A percentile compares a stretch with the other conserved stretches of the same genome.
phyloP scores from a whole-genome alignment of 257 asterid species.

The Przewalskia tangutica region DNA sequence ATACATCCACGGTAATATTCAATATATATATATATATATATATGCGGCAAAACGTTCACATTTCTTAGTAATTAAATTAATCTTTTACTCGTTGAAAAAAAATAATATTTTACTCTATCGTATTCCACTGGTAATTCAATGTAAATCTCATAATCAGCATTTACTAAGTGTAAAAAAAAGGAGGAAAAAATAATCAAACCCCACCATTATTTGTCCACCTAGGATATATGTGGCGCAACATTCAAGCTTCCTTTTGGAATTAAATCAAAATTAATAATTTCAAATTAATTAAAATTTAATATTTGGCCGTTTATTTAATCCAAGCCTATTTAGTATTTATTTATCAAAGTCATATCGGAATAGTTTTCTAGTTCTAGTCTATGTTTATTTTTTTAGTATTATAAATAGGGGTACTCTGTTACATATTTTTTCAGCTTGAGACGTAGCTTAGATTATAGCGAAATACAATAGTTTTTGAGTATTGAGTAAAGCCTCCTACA shows the following conservation, averaged over 20 bases:
- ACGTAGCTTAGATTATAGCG: too few relatives aligned
- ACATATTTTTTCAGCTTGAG: too few relatives aligned
- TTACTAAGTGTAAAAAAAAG: neutral
- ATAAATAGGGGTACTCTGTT: too few relatives aligned
- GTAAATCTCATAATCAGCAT: neutral
- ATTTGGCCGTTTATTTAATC: too few relatives aligned
- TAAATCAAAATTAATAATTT: neutral
- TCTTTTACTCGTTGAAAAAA: neutral
- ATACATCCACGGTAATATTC: too few relatives aligned
- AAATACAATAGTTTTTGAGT: too few relatives aligned
- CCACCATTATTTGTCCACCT: neutral
- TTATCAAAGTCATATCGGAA: too few relatives aligned
- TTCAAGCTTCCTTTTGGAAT: neutral
- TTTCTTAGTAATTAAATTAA: neutral
- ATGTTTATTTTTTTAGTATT: neutral
- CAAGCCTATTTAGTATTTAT: too few relatives aligned
- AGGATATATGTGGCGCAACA: neutral
- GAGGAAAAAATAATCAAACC: neutral
- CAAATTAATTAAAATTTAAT: too few relatives aligned
- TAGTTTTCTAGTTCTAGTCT: neutral
- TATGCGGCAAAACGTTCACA: neutral
- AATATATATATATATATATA: too few relatives aligned
- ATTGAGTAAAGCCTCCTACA: too few relatives aligned
- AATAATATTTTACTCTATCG: neutral
- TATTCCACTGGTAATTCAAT: neutral